Conservation (phyloP, 352 stramenopile genomes). For the Phytophthora cajani region DNA sequence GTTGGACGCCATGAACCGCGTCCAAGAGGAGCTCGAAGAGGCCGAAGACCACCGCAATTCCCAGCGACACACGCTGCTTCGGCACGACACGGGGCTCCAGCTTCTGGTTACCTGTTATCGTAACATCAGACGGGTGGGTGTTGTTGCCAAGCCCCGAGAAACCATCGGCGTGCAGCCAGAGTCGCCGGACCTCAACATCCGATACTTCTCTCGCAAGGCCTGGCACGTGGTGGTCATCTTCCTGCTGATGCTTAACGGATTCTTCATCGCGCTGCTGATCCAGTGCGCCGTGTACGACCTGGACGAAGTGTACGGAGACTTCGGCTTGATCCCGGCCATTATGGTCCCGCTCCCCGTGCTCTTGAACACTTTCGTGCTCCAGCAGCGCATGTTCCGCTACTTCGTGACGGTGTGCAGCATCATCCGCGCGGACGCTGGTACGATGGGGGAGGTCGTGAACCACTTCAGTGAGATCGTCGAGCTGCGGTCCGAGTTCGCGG, state of each 20-base stretch:
- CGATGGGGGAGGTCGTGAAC: constrained; percentile 60
- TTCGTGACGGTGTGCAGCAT: constrained; percentile 69
- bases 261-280: constrained; percentile 67
- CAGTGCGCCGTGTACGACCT: constrained; percentile 68
- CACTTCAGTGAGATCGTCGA: constrained; percentile 72
- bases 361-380: constrained; percentile 69
- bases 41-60: constrained; percentile 30
- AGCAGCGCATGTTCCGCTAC: constrained; percentile 66
- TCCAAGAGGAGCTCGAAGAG: constrained; percentile 36
- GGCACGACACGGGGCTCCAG: constrained; percentile 32
- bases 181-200: constrained; percentile 27
- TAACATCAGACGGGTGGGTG: constrained; percentile 20
- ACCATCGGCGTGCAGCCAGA: constrained; percentile 14
- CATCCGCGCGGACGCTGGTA: constrained; percentile 56
- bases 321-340: constrained; percentile 33
- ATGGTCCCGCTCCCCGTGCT: constrained; percentile 48
- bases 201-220: constrained; percentile 69
- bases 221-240: constrained; percentile 73
- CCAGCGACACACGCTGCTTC: constrained; percentile 15
- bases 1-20: constrained; percentile 22
- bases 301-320: constrained; percentile 41
- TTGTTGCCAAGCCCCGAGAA: constrained; percentile 7
- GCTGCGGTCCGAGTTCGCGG: constrained; percentile 58
- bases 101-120: constrained; percentile 30
- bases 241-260: constrained; percentile 75